Evolutionary conservation across 768 basidiomycete genomes (phyloP), one percentile per base, ranked within the genome.

Genomic region (Amanita subjunquillea): DNA sequence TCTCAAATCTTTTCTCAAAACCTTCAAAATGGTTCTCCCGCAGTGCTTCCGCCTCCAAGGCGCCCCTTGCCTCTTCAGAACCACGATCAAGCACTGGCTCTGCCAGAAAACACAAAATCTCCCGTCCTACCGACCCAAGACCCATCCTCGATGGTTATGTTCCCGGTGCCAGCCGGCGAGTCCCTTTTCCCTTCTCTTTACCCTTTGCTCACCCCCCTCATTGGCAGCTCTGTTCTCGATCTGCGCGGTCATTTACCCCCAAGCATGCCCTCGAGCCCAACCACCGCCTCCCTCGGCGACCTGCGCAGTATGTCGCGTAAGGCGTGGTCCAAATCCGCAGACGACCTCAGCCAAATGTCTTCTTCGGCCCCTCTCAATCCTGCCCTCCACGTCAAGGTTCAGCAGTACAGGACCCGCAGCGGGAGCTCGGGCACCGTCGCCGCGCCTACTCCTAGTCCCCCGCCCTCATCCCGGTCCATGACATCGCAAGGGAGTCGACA

Each of bases 91-190:
- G 77, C 55, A 57, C 64, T 23, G 63, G 66, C 50, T 68, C 67
- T 27, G 65, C 63, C 6, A 63, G 85, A 55, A 87, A 85, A 56
- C 85, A 80, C 50, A 90, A 88, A 73, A 91, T 91, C 36, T 91
- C 89, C 30, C 81, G 83, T 43, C 88, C 88, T 1, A 88, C 87
- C 4, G 89, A 91, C 59, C 88, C 87, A 7, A 70, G 88, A 20
- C 89, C 87, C 2, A 84, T 91, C 50, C 65, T 85, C 57, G 80
- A 85, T 57, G 69, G 67, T 2, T 78, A 79, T 25, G 68, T 69
- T 27, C 72, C 65, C 37, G 63, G 69, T 49, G 70, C 73, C 54
- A 74, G 76, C 57, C 75, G 74, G 86, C 84, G 43, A 20, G 25
- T 41, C 55, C 45, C 51, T 38, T 55, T 36, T 13, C 7, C 3